phyloP scores from a whole-genome alignment of 306 rosid genomes.

The Acacia confusa region DNA sequence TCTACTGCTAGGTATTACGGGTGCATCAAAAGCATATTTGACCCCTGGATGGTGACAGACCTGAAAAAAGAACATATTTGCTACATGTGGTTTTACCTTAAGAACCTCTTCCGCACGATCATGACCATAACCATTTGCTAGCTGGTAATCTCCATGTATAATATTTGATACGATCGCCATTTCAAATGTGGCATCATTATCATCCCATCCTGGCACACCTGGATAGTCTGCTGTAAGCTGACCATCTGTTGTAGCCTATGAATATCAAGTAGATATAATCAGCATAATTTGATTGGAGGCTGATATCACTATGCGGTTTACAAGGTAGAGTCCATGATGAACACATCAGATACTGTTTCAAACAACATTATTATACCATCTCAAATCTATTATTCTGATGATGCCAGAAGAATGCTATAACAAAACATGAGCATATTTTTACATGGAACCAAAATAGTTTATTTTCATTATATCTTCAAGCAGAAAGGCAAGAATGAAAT shows the following conservation, averaged over 20 bases:
- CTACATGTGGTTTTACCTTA: conserved; percentile 49
- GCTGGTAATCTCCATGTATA: conserved; percentile 92
- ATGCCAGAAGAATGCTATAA: not conserved
- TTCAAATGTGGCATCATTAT: conserved; percentile 82
- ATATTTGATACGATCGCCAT: conserved; percentile 56
- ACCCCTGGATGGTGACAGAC: not conserved
- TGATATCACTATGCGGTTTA: conserved; percentile 19
- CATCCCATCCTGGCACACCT: conserved; percentile 85
- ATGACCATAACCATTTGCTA: conserved; percentile 81
- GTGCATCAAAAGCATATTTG: not conserved
- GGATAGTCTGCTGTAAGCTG: conserved; percentile 74
- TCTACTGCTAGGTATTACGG: not conserved
- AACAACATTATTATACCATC: not conserved
- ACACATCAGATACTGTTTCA: conserved; percentile 11
- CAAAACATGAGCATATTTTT: conserved; percentile 13
- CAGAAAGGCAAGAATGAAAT: conserved; percentile 7
- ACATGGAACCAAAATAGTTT: conserved; percentile 5
- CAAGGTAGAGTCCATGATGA: conserved; percentile 1
- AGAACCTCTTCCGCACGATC: conserved; percentile 59
- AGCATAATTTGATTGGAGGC: conserved; percentile 20
- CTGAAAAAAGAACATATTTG: conserved; percentile 1
- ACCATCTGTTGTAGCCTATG: conserved; percentile 61
- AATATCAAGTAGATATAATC: conserved; percentile 25
- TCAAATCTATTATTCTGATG: not conserved
- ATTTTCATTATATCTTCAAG: conserved; percentile 9